Evolutionary conservation across 352 stramenopile genomes (phyloP).

Genomic region (Globisporangium apiculatum): DNA sequence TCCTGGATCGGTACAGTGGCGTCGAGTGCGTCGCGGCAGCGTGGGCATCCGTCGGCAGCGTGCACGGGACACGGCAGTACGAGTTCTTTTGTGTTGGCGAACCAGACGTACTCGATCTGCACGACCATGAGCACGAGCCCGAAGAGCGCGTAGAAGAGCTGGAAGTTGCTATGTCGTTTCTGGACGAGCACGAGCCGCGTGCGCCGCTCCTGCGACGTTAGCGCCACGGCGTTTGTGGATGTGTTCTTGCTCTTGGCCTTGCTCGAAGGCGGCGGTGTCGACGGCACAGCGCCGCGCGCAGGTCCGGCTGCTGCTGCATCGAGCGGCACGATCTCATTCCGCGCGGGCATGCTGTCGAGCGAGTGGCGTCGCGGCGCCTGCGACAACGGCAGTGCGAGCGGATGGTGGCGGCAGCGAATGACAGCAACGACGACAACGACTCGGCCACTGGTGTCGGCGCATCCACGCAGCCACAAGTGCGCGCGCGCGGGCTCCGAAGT

Average conservation of each 20-base stretch:
- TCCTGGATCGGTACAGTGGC: slow-evolving; percentile 29
- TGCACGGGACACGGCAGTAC: slow-evolving; percentile 25
- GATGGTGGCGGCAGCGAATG: neutral
- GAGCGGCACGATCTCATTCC: slow-evolving; percentile 65
- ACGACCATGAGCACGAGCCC: slow-evolving; percentile 67
- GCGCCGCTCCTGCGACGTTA: slow-evolving; percentile 42
- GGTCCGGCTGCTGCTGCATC: slow-evolving; percentile 3
- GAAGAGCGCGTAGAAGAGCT: slow-evolving; percentile 67
- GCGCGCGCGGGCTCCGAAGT: too few relatives aligned
- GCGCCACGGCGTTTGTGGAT: slow-evolving; percentile 24
- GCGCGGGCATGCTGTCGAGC: slow-evolving; percentile 27
- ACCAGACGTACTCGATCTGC: slow-evolving; percentile 70
- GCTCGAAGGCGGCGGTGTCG: neutral
- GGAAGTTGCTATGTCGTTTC: slow-evolving; percentile 43
- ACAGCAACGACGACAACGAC: neutral
- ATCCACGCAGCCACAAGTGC: neutral
- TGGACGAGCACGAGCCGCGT: slow-evolving; percentile 36
- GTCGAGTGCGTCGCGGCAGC: slow-evolving; percentile 24
- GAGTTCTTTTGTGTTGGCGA: slow-evolving; percentile 44
- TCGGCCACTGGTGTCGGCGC: neutral
- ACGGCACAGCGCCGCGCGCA: slow-evolving; percentile 6
- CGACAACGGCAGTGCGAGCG: neutral
- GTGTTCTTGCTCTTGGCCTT: slow-evolving; percentile 18
- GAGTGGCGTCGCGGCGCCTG: neutral
- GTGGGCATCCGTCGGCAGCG: slow-evolving; percentile 23